Conservation (phyloP, 441 rosid species). For the Arabidopsis hybrid region DNA sequence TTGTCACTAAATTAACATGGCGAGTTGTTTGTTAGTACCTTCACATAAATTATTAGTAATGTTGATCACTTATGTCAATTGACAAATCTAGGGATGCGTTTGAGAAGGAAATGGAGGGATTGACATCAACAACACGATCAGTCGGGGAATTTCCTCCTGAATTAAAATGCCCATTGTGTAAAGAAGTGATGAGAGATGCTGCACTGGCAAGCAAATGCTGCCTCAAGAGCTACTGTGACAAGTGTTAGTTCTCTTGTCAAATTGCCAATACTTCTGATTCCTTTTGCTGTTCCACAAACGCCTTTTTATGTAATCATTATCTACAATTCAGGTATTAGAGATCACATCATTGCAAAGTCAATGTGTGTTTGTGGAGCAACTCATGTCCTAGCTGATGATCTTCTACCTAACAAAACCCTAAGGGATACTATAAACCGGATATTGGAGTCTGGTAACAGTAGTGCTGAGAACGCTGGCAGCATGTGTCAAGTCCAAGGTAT, state of each 20-base stretch:
- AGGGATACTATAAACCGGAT: conserved; percentile 96
- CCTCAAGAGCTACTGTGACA: conserved; percentile 85
- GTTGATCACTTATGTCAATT: not conserved
- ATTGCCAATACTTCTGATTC: conserved; percentile 1
- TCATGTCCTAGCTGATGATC: conserved; percentile 93
- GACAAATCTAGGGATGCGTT: conserved; percentile 80
- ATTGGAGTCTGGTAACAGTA: conserved; percentile 92
- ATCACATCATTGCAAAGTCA: conserved; percentile 81
- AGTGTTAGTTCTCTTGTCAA: conserved; percentile 61
- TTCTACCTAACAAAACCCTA: conserved; percentile 94
- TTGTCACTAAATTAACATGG: conserved; percentile 11
- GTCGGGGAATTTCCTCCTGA: conserved; percentile 97
- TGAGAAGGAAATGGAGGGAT: conserved; percentile 94
- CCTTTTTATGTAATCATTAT: conserved; percentile 9
- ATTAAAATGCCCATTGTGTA: conserved; percentile 92
- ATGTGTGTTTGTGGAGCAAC: conserved; percentile 90
- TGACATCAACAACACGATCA: conserved; percentile 79
- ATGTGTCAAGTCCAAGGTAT: conserved; percentile 88
- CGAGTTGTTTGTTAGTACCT: conserved; percentile 8
- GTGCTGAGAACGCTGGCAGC: conserved; percentile 94
- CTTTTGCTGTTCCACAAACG: not conserved
- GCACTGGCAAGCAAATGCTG: conserved; percentile 97
- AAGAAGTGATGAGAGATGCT: conserved; percentile 98
- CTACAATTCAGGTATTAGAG: conserved; percentile 77
- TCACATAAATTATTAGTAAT: not conserved